Base-by-base conservation (phyloP, 345 rosid species). In the Chamaenerion angustifolium region DNA sequence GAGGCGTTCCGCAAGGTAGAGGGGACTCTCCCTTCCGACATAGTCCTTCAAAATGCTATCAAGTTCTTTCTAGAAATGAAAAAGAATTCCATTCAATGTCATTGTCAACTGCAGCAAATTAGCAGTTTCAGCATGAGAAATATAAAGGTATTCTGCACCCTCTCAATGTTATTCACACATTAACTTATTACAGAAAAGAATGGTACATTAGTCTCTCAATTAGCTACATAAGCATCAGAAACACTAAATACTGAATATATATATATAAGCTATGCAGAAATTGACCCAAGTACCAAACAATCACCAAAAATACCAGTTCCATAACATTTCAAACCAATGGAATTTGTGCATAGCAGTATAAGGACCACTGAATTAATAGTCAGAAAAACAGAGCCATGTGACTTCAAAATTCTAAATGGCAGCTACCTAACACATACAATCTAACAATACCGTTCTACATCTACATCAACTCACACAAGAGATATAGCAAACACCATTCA, bases 21-120 rank as follows among this genome's bases (percentile, higher is more conserved):
- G 66, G 40, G 95, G 94, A 6, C 83, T 89, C 57, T 79, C 94
- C 48, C 97, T 62, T 43, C 97, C 95, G 0, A 77, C 88, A 23
- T 83, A 89, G 64, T 85, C 97, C 63, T 75, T 79, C 49, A 85
- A 55, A 67, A 84, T 84, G 31, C 80, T 83, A 13, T 71, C 71
- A 3, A 92, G 60, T 51, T 87, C 96, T 47, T 68, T 68, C 96
- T 92, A 70, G 65, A 66, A 61, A 44, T 11, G 50, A 16, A 1
- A 3, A 42, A 25, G 16, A 9, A 54, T n/a, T 14, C 41, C 14
- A 48, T 0, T 16, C 31, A 41, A 8, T 42, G 3, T 19, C 12
- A 49, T 8, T 12, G 44, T 10, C 15, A 47, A 23, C n/a, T 27
- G 11, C 52, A 27, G 41, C 17, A 1, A 42, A 15, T 5, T 16